Evolutionary conservation across 805 yeast species (phyloP), one percentile per base, ranked within the genome.

Genomic region (Kodamaea kaohsiungensis): DNA sequence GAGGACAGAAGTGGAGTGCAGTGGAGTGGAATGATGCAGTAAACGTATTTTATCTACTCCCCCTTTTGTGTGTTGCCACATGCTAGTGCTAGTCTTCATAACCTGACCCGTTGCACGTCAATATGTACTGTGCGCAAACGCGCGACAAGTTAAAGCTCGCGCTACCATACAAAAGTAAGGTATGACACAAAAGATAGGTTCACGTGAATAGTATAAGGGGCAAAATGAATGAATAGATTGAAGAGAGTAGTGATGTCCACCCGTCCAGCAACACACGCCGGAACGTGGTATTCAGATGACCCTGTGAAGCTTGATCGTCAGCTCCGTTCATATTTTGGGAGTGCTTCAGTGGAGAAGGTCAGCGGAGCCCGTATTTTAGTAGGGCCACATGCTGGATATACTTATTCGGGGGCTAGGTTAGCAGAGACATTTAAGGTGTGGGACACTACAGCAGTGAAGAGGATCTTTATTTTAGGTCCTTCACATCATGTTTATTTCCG

Each of bases 401-500:
- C 87, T 3, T 95, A 87, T 66, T 87, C 96, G 40, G 97, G 97
- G 0, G 70, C 74, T 6, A 83, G 89, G 0, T 77, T 93, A 60
- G 95, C 92, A 0, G 85, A 88, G 65, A 82, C 96, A 0, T 93
- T 89, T 62, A 79, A 79, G 1, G 80, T 84, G 0, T 81, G 93
- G 80, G 96, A 89, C 63, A 67, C 84, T 0, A 59, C 78, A 1
- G 72, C 72, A 8, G 78, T 78, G 16, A 79, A 83, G 59, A 75
- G 93, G 16, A 82, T 95, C 1, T 89, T 95, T 60, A 75, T 95
- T 1, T 67, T 95, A 65, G 98, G 98, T 0, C 99, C 99, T 0
- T 88, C 97, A 0, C 99, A 95, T 66, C 96, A 89, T 68, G 86
- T 88, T 7, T 92, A 87, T 66, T 90, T 88, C 72, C 76, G 76